Base-by-base conservation (phyloP, 2,329 filamentous ascomycete genomes). In the Juglanconis juglandina region DNA sequence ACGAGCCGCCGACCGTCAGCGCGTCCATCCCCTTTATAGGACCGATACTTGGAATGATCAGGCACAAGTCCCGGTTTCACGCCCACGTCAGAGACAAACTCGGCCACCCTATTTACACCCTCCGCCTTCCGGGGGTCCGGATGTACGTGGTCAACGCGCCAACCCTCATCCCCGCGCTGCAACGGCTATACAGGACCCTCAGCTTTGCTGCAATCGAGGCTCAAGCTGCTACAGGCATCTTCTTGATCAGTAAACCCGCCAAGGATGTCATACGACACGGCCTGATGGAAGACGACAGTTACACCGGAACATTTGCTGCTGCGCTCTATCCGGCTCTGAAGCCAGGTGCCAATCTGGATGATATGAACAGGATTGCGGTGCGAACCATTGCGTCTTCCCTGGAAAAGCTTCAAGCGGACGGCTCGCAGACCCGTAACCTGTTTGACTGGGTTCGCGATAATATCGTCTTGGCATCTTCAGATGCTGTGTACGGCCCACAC, bases 31-130 rank as follows among this genome's bases (percentile, higher is more conserved):
- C 68, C 2, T 71, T 70, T 39, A 9, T 70, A 14, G 58, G 66
- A 24, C 67, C 68, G 5, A 24, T 70, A 30, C 39, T 70, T 44
- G 66, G 66, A 2, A 69, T 71, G 66, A 33, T n/a, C 9, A 48
- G 24, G 30, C 46, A 48, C 8, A 48, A 48, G 14, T 30, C 24
- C n/a, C 6, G 46, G 46, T 48, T 48, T 33, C 46, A 48, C 46
- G 13, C 46, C 46, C 46, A 32, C 14, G 42, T 44, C 13, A 57
- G 55, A 51, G 55, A 57, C 35, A 35, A 14, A 44, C 7, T 50
- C 24, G 46, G 47, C 3, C 24, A 44, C 17, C 55, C 55, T 6
- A 57, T 57, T 14, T 57, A 57, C 30, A 57, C 55, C 4, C 32
- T 57, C 8, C 55, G 55, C 14, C 30, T 57, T 5, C 55, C 55